Percentiles rank a stretch among this genome's conserved stretches.
Conservation (phyloP, 2,329 filamentous ascomycete species). For the Ceratocystis ficicola region DNA sequence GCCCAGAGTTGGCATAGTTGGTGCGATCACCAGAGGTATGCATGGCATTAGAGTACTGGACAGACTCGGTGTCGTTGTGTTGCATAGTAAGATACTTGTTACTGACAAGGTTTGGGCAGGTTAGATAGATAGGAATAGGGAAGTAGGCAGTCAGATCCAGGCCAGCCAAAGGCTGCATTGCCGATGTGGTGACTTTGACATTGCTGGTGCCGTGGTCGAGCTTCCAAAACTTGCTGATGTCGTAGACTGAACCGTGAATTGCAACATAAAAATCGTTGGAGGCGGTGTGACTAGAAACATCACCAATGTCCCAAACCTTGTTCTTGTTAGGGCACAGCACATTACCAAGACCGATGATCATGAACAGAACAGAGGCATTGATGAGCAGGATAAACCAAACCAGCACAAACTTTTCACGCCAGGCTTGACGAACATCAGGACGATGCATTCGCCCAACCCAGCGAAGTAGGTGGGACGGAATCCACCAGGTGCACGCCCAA, state of each 20-base stretch:
- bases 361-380: slow-evolving; percentile 77
- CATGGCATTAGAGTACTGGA: slow-evolving; percentile 41
- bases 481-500: slow-evolving; percentile 86
- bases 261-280: slow-evolving; percentile 73
- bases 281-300: slow-evolving; percentile 61
- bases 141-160: slow-evolving; percentile 77
- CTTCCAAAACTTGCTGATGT: slow-evolving; percentile 80
- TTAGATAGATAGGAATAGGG: slow-evolving; percentile 57
- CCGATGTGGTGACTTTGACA: slow-evolving; percentile 45
- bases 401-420: slow-evolving; percentile 87
- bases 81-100: slow-evolving; percentile 44
- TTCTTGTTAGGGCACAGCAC: slow-evolving; percentile 82
- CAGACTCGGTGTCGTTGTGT: slow-evolving; percentile 47
- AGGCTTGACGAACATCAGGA: slow-evolving; percentile 91
- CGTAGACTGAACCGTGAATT: slow-evolving; percentile 79
- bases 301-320: slow-evolving; percentile 67
- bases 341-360: slow-evolving; percentile 75
- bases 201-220: slow-evolving; percentile 66
- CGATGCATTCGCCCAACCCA: slow-evolving; percentile 88
- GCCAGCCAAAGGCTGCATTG: slow-evolving; percentile 71
- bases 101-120: slow-evolving; percentile 62
- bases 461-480: slow-evolving; percentile 73
- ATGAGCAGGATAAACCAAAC: slow-evolving; percentile 67
- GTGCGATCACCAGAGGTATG: slow-evolving; percentile 60
- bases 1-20: slow-evolving; percentile 41